Conservation (phyloP, 2,329 filamentous ascomycete genomes). For the Dactylonectria macrodidyma region DNA sequence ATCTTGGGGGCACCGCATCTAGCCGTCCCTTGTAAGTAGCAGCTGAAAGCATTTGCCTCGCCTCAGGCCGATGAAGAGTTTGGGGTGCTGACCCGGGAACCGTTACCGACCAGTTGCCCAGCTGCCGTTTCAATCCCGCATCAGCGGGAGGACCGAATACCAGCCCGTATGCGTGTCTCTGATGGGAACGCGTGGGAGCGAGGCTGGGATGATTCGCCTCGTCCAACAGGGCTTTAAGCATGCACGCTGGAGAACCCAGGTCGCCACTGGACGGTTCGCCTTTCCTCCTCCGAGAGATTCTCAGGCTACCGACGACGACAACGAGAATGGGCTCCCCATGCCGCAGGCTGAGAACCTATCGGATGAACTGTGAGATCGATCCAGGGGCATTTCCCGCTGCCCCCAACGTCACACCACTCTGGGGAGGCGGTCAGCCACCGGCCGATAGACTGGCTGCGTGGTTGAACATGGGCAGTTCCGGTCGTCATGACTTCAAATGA, state of each 20-base stretch:
- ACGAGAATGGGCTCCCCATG: slow-evolving; percentile 15
- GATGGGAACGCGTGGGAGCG: slow-evolving; percentile 47
- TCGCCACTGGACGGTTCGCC: slow-evolving; percentile 48
- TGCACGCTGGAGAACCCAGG: slow-evolving; percentile 47
- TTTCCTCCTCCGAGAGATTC: slow-evolving; percentile 46
- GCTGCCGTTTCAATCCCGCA: slow-evolving; percentile 48
- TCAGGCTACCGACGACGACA: slow-evolving; percentile 5
- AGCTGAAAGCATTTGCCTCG: not conserved
- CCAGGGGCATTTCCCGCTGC: slow-evolving; percentile 10
- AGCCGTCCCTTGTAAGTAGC: slow-evolving; percentile 53
- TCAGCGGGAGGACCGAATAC: slow-evolving; percentile 49
- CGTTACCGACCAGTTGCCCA: slow-evolving; percentile 47
- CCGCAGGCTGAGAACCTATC: slow-evolving; percentile 22
- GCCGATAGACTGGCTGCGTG: not conserved
- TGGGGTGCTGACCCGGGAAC: slow-evolving; percentile 29
- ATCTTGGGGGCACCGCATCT: slow-evolving; percentile 52
- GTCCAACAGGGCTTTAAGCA: slow-evolving; percentile 48
- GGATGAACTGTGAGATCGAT: slow-evolving; percentile 33
- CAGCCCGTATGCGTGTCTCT: slow-evolving; percentile 51
- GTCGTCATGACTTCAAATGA: slow-evolving; percentile 1
- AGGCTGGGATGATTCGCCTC: slow-evolving; percentile 46
- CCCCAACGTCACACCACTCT: slow-evolving; percentile 44
- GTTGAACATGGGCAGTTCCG: slow-evolving; percentile 15
- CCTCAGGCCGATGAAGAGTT: not conserved
- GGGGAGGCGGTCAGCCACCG: slow-evolving; percentile 30